Percentiles rank a stretch among this genome's conserved stretches.
These are phyloP conservation scores for Metschnikowia aberdeeniae DNA, from an alignment of 805 yeast species.

Conservation along the genomic window DNA sequence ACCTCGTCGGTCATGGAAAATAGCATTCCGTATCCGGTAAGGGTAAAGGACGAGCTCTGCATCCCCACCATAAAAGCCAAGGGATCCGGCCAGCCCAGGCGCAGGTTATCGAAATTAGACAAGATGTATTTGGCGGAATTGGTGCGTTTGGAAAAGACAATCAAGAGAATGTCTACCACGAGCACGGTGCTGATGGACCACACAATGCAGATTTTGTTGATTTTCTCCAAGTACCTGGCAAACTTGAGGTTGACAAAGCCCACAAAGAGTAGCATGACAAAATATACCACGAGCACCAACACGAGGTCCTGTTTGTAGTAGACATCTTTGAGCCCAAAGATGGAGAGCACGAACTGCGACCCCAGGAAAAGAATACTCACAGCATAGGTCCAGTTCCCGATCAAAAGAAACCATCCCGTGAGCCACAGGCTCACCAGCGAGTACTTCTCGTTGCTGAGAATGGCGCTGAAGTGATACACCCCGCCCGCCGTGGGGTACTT, in stretches of 20 bases:
- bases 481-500: constrained; percentile 77
- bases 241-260: constrained; percentile 62
- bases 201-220: constrained; percentile 64
- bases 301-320: constrained; percentile 55
- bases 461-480: constrained; percentile 72
- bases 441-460: constrained; percentile 55
- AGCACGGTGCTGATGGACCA: constrained; percentile 74
- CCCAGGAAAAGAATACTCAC: constrained; percentile 73
- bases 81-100: constrained; percentile 73
- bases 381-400: constrained; percentile 78
- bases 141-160: constrained; percentile 54
- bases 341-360: constrained; percentile 64
- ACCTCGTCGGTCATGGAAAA: constrained; percentile 84
- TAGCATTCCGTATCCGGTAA: constrained; percentile 79
- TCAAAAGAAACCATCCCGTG: constrained; percentile 69
- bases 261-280: constrained; percentile 51
- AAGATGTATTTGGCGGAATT: constrained; percentile 58
- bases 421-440: constrained; percentile 66
- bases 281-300: constrained; percentile 54
- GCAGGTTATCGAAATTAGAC: constrained; percentile 62
- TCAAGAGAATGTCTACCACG: constrained; percentile 58
- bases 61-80: constrained; percentile 74
- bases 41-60: constrained; percentile 72
- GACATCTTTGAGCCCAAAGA: constrained; percentile 58
- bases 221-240: constrained; percentile 54